These are phyloP conservation scores for Chimonanthus praecox DNA, from an alignment of 164 flowering plant genomes.

Conservation along the genomic window DNA sequence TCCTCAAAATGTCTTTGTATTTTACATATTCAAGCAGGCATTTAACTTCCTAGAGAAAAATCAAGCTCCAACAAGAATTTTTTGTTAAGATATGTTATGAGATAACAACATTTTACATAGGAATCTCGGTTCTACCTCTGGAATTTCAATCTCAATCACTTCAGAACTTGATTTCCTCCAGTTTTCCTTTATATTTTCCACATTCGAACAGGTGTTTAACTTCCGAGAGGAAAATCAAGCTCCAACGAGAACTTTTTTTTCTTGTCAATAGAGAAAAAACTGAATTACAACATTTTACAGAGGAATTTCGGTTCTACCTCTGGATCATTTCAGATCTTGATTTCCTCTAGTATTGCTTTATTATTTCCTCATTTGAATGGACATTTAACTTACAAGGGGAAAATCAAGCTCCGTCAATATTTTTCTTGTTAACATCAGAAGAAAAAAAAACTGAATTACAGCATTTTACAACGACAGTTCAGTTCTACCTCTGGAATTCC, in stretches of 20 bases:
- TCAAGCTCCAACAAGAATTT: not conserved
- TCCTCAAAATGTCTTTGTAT: not conserved
- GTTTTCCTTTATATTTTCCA: not conserved
- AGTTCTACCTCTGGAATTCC: not conserved
- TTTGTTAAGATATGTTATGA: too few species aligned
- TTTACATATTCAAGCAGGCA: not conserved
- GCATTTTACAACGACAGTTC: not conserved
- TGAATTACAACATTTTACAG: not conserved
- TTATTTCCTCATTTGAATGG: not conserved
- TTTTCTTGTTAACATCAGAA: too few species aligned
- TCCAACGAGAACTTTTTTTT: not conserved
- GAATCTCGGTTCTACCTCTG: constrained; percentile 4
- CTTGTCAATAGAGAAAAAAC: not conserved
- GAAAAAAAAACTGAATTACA: not conserved
- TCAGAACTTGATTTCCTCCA: constrained; percentile 2
- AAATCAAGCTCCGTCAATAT: not conserved
- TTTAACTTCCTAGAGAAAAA: not conserved
- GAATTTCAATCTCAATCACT: not conserved
- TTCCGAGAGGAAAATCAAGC: too few species aligned
- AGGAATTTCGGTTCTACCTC: not conserved
- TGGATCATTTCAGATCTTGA: not conserved
- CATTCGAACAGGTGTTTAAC: not conserved
- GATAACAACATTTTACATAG: not conserved
- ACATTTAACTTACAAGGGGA: not conserved
- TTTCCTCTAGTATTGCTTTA: not conserved